Conservation (phyloP, 257 asterid genomes). For the Penstemon newberryi region DNA sequence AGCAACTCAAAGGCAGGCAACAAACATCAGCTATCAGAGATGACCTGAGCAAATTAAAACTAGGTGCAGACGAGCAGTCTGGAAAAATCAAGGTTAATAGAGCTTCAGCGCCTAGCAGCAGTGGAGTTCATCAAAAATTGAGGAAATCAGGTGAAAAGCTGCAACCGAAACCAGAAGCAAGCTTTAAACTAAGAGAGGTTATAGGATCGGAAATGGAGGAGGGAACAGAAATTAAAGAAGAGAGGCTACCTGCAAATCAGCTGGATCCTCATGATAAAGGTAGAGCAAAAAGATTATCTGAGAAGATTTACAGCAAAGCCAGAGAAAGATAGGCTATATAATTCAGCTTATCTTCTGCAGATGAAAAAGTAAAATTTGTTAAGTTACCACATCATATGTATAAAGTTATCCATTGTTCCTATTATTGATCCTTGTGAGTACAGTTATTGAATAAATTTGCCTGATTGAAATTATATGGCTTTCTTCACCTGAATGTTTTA, state of each 20-base stretch:
- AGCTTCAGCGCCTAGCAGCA: constrained; percentile 28
- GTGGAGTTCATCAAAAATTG: constrained; percentile 26
- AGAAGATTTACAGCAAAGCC: constrained; percentile 27
- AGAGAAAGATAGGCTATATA: constrained; percentile 28
- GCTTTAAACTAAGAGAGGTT: constrained; percentile 30
- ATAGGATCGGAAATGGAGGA: constrained; percentile 24
- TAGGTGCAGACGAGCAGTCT: constrained; percentile 27
- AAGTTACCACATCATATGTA: constrained; percentile 23
- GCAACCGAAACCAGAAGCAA: constrained; percentile 34
- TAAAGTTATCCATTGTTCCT: constrained; percentile 27
- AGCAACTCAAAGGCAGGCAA: constrained; percentile 26
- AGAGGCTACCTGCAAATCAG: constrained; percentile 25
- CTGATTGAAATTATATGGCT: background rate
- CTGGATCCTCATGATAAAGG: constrained; percentile 32
- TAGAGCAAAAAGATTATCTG: constrained; percentile 31
- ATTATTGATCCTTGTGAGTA: constrained; percentile 16
- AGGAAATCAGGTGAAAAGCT: constrained; percentile 29
- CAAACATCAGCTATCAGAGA: constrained; percentile 26
- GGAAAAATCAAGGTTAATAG: constrained; percentile 28
- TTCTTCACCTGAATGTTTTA: background rate
- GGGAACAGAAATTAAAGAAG: constrained; percentile 31
- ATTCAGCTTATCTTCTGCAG: constrained; percentile 20
- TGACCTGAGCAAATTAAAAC: constrained; percentile 32
- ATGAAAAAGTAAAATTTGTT: constrained; percentile 17
- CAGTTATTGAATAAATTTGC: background rate